Base-by-base conservation (phyloP, 306 rosid genomes). In the Malus orientalis region DNA sequence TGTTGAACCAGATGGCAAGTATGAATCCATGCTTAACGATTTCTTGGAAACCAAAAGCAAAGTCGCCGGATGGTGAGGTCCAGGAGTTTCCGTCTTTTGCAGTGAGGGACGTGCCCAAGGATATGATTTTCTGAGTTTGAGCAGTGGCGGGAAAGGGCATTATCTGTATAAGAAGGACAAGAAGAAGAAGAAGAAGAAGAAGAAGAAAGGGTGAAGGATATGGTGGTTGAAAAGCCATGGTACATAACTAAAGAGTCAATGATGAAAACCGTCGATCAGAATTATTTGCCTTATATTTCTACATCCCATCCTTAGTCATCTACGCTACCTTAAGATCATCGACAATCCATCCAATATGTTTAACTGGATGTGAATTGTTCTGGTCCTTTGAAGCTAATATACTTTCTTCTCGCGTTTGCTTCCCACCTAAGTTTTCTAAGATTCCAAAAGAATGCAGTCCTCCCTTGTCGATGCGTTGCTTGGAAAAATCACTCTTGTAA, bases 1-100 rank as follows among this genome's bases (percentile, higher is more conserved):
- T 86, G 76, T 86, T 25, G 75, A 75, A 81, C 89, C 87, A 86
- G 63, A 76, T 78, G 68, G 89, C 83, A 10, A 86, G 45, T 69
- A 86, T 38, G 70, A 71, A 86, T 4, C 80, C 75, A 61, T 74
- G 15, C n/a, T 23, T 32, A 14, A 67, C 54, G 40, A 78, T 51
- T 16, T 73, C 27, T 60, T 23, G 69, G 57, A 86, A 86, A 11
- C 89, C 89, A 22, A 86, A 78, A 19, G 89, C 87, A 65, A 78
- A 86, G 6, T 78, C 89, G 3, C 82, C 82, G 1, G 81, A 81
- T 59, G 79, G 84, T 1, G 89, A 83, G 25, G 54, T 3, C 84
- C 81, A 74, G 32, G 70, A 66, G 69, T 42, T 54, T 47, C 11
- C 16, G 3, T 30, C 4, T 1, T 51, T n/a, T 70, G 74, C 62